Base-by-base conservation (phyloP, 352 stramenopile genomes). In the Phytopythium oedochilum region DNA sequence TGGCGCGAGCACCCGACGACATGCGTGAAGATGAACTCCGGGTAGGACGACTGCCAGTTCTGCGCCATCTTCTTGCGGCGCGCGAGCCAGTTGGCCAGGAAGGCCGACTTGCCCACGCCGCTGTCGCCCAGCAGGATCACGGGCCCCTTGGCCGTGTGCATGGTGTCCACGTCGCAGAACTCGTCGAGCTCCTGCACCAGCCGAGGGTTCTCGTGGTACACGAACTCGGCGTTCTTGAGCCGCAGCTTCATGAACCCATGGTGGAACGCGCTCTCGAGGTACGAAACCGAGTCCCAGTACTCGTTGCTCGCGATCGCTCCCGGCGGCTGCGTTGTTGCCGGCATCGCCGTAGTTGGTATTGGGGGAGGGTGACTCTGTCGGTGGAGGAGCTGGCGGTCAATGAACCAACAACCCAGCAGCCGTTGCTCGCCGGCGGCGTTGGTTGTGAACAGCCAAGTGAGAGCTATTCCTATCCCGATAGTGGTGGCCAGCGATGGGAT, bases 1-100 rank as follows among this genome's bases (percentile, higher is more conserved):
- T 97, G 83, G 12, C 85, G 60, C 31, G 83, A 92, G 60, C 89
- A 97, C 6, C 86, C 90, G 18, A 98, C 86, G 0, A 93, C 77
- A 61, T 97, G 92, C 52, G 78, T 92, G 64, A 97, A 98, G 22
- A 97, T 80, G 63, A 95, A 96, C 45, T 94, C 83, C 0, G 81
- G 83, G 55, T 88, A 90, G 17, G 66, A 78, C 18, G 78, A 83
- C 64, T 94, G 83, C 70, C 80, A 88, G 61, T 87, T 91, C 58
- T 91, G 80, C 55, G 86, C 90, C 73, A 89, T 88, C 55, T 91
- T 91, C 66, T 90, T 91, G 20, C 82, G 75, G 17, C 81, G 78
- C 53, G 87, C 73, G 42, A 94, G 68, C 84, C 82, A 92, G 53
- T 92, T 94, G 23, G 82, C 78, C 26, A 94, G 64, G 53, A 91